phyloP scores from a whole-genome alignment of 345 rosid genomes.

The Iberis pinnata region DNA sequence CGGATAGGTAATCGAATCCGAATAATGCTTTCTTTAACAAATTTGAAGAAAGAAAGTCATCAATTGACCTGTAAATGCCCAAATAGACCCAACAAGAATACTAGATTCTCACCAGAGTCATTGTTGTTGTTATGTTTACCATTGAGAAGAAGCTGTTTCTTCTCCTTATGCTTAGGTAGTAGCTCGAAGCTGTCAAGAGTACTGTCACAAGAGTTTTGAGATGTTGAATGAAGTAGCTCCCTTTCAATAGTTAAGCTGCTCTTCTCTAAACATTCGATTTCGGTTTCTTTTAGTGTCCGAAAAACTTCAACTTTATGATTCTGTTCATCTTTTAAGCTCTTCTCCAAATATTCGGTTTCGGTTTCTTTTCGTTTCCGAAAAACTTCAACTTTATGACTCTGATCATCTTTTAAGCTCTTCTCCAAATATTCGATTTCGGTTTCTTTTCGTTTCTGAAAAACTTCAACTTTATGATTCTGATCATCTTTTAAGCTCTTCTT shows the following conservation, averaged over 20 bases:
- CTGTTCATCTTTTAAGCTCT: constrained; percentile 11
- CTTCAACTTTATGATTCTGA: constrained; percentile 2
- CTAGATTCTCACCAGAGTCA: constrained; percentile 55
- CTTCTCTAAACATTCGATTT: constrained; percentile 22
- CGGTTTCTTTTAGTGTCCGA: constrained; percentile 13
- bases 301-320: constrained; percentile 1
- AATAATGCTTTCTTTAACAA: constrained; percentile 57
- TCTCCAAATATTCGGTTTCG: too few relatives aligned
- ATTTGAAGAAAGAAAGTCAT: constrained; percentile 39
- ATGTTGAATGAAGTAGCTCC: constrained; percentile 29
- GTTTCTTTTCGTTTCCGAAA: too few relatives aligned
- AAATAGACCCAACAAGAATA: constrained; percentile 48
- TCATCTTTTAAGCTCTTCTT: constrained; percentile 13
- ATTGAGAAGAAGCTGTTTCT: constrained; percentile 25
- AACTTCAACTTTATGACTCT: background rate
- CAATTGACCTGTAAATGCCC: constrained; percentile 41
- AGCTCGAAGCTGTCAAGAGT: constrained; percentile 37
- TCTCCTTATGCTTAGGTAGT: constrained; percentile 28
- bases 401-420: constrained; percentile 20
- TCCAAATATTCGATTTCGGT: constrained; percentile 18
- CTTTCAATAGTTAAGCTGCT: constrained; percentile 29
- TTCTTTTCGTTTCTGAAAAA: constrained; percentile 6
- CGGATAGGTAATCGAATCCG: constrained; percentile 63
- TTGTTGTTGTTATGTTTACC: constrained; percentile 34
- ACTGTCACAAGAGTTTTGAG: constrained; percentile 39